A percentile compares a stretch with the other conserved stretches of the same genome.
phyloP scores from a whole-genome alignment of 352 stramenopile genomes.

The Phytophthora macrochlamydospora region DNA sequence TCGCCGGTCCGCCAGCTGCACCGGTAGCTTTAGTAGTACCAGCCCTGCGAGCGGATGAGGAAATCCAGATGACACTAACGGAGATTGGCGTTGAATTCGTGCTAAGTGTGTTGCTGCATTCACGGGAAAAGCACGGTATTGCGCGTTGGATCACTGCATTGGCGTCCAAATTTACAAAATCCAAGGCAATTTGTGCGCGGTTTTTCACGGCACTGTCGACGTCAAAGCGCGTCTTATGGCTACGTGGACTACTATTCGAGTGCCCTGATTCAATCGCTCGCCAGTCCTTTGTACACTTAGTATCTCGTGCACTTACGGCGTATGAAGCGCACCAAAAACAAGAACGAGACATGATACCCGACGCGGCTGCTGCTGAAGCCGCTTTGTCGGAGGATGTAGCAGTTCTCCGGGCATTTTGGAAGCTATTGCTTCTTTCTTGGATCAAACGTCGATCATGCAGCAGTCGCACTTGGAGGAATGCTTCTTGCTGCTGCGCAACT shows the following conservation, averaged over 20 bases:
- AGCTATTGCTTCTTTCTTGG: slow-evolving; percentile 61
- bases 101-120: slow-evolving; percentile 88
- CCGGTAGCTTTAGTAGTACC: slow-evolving; percentile 24
- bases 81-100: slow-evolving; percentile 89
- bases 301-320: slow-evolving; percentile 70
- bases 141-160: slow-evolving; percentile 83
- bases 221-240: slow-evolving; percentile 62
- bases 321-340: slow-evolving; percentile 66
- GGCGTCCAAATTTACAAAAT: slow-evolving; percentile 69
- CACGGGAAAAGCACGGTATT: slow-evolving; percentile 87
- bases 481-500: slow-evolving; percentile 85
- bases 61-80: slow-evolving; percentile 71
- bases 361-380: slow-evolving; percentile 20
- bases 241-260: slow-evolving; percentile 79
- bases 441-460: slow-evolving; percentile 77
- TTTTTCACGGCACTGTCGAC: slow-evolving; percentile 71
- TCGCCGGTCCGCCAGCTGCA: slow-evolving; percentile 23
- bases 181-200: slow-evolving; percentile 68
- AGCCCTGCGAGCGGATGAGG: slow-evolving; percentile 42
- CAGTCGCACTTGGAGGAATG: slow-evolving; percentile 88
- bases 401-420: slow-evolving; percentile 51
- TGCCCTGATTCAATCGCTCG: slow-evolving; percentile 86
- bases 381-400: slow-evolving; percentile 25
- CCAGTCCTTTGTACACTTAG: slow-evolving; percentile 86
- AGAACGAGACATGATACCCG: slow-evolving; percentile 29